phyloP scores from a whole-genome alignment of 768 basidiomycete genomes.

The Lyophyllum atratum region DNA sequence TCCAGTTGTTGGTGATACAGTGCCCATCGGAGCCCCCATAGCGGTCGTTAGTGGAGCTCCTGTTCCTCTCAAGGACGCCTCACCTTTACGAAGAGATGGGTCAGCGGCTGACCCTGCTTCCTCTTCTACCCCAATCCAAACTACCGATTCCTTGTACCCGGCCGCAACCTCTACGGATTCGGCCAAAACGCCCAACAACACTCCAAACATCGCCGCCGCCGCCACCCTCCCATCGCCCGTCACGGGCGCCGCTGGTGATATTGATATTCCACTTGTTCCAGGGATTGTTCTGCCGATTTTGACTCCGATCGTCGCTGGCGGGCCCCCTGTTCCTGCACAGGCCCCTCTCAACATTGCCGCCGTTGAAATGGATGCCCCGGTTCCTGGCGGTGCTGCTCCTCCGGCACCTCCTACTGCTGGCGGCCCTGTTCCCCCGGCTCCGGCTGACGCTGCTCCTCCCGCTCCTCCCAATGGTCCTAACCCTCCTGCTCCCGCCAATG shows the following conservation, averaged over 20 bases:
- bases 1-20: neutral
- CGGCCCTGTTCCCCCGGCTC: constrained; percentile 2
- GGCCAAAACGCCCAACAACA: constrained; percentile 8
- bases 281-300: no score
- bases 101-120: neutral
- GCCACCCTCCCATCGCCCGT: neutral
- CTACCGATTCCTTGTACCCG: neutral
- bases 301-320: no score
- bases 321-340: no score
- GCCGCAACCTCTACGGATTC: constrained; percentile 1
- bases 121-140: neutral
- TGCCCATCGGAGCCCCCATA: neutral
- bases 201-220: constrained; percentile 1
- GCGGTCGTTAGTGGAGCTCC: neutral
- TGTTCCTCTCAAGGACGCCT: neutral
- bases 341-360: neutral
- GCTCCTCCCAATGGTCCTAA: neutral
- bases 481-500: constrained; percentile 5
- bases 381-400: constrained; percentile 5
- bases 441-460: neutral
- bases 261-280: no score
- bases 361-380: neutral
- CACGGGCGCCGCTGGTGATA: no score
- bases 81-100: neutral
- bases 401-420: constrained; percentile 5